Conservation (phyloP, 2,329 filamentous ascomycete species). For the Cadophora sp. region DNA sequence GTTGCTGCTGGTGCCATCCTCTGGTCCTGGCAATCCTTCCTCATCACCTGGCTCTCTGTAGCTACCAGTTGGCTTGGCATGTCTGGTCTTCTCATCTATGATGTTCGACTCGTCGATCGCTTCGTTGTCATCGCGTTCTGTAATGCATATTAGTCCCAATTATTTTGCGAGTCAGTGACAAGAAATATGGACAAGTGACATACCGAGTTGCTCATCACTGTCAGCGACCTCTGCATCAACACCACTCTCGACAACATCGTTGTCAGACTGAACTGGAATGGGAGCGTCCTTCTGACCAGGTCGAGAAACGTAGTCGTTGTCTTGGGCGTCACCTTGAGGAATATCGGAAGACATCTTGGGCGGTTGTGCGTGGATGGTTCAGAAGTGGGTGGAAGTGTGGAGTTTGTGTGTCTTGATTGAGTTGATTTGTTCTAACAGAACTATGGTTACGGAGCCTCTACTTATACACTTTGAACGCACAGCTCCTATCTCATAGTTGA, state of each 20-base stretch:
- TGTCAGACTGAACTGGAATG: constrained; percentile 47
- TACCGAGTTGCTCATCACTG: constrained; percentile 47
- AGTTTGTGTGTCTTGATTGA: not conserved
- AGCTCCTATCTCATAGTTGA: not conserved
- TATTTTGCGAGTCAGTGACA: not conserved
- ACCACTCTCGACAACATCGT: constrained; percentile 43
- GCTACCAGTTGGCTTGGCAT: constrained; percentile 38
- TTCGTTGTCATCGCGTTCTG: constrained; percentile 44
- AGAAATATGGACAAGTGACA: not conserved
- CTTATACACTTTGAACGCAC: not conserved
- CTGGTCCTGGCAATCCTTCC: constrained; percentile 35
- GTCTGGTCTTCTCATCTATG: constrained; percentile 40
- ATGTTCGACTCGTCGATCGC: constrained; percentile 45
- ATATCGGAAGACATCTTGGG: constrained; percentile 17
- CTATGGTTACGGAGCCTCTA: not conserved
- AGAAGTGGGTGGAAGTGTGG: not conserved
- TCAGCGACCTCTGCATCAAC: constrained; percentile 44
- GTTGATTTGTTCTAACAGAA: no score
- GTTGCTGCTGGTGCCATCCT: constrained; percentile 30
- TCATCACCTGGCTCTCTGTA: constrained; percentile 42
- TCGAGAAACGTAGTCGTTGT: constrained; percentile 47
- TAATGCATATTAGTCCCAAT: not conserved
- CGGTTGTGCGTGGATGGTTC: not conserved
- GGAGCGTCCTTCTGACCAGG: constrained; percentile 37
- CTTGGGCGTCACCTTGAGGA: constrained; percentile 36